Percentiles rank a stretch among this genome's conserved stretches.
These are phyloP conservation scores for Drechslerella coelobrocha DNA, from an alignment of 2,329 filamentous ascomycete genomes.

Conservation along the genomic window DNA sequence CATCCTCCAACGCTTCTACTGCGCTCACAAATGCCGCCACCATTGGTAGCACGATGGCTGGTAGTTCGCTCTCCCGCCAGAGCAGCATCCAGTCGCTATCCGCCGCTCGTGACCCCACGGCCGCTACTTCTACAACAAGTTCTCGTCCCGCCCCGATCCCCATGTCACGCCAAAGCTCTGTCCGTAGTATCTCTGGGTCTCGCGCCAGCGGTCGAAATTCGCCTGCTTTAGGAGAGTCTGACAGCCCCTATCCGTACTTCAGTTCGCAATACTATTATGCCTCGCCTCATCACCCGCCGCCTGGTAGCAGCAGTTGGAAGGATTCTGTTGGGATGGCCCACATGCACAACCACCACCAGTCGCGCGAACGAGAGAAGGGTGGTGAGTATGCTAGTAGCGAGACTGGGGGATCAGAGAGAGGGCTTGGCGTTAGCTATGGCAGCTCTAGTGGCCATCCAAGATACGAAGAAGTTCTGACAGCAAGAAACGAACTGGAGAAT, in stretches of 20 bases:
- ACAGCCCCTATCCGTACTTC: constrained; percentile 48
- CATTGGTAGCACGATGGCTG: constrained; percentile 63
- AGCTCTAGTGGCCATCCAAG: constrained; percentile 33
- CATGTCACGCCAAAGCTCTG: constrained; percentile 45
- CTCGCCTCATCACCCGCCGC: constrained; percentile 25
- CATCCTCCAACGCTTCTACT: constrained; percentile 69
- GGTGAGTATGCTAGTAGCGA: constrained; percentile 48
- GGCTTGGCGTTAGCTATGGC: constrained; percentile 37
- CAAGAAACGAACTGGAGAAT: constrained; percentile 67
- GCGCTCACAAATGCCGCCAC: constrained; percentile 65
- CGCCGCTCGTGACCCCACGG: constrained; percentile 61
- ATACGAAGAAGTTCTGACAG: constrained; percentile 64
- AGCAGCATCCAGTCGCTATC: constrained; percentile 59
- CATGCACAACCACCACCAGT: constrained; percentile 45
- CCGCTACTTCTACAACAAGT: constrained; percentile 1
- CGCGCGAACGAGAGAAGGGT: constrained; percentile 46
- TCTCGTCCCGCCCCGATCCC: constrained; percentile 43
- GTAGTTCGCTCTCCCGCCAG: constrained; percentile 61
- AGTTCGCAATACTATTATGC: constrained; percentile 45
- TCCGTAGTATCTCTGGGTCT: constrained; percentile 44
- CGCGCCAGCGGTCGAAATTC: constrained; percentile 46
- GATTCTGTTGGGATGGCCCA: constrained; percentile 34
- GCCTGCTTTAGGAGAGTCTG: constrained; percentile 42
- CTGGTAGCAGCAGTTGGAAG: constrained; percentile 45
- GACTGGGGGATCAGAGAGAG: constrained; percentile 38